Conservation (phyloP, 129 eudicot genomes). For the Apium graveolens region DNA sequence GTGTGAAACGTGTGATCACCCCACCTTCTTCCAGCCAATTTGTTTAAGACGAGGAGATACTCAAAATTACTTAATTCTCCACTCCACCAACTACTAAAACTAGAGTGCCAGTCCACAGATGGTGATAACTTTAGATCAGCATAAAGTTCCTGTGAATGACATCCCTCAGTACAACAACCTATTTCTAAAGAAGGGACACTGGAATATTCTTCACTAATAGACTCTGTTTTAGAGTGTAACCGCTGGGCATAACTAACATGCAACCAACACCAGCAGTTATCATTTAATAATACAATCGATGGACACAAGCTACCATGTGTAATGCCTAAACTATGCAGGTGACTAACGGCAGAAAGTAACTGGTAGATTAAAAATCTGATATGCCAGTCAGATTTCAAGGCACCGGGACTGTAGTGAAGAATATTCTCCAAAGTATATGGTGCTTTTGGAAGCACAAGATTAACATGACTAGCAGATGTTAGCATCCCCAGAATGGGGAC, state of each 20-base stretch:
- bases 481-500: slow-evolving; percentile 63
- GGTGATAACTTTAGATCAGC: slow-evolving; percentile 58
- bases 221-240: slow-evolving; percentile 15
- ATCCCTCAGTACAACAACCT: slow-evolving; percentile 35
- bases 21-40: slow-evolving; percentile 93
- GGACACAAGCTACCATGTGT: slow-evolving; percentile 69
- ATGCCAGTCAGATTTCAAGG: slow-evolving; percentile 82
- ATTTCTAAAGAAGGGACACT: slow-evolving; percentile 12
- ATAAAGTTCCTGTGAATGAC: slow-evolving; percentile 50
- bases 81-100: slow-evolving; percentile 77
- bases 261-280: slow-evolving; percentile 81
- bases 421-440: slow-evolving; percentile 79
- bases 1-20: slow-evolving; percentile 84
- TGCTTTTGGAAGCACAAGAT: slow-evolving; percentile 53
- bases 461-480: slow-evolving; percentile 43
- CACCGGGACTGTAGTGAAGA: slow-evolving; percentile 69
- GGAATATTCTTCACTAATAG: slow-evolving; percentile 16
- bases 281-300: slow-evolving; percentile 46
- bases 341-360: slow-evolving; percentile 61
- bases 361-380: slow-evolving; percentile 62
- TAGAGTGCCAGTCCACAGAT: slow-evolving; percentile 52
- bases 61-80: slow-evolving; percentile 90
- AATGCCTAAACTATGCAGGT: slow-evolving; percentile 70
- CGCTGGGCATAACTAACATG: slow-evolving; percentile 41
- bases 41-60: slow-evolving; percentile 70